Conservation (phyloP, 139 green algal genomes). For the Picochlorum sp. region DNA sequence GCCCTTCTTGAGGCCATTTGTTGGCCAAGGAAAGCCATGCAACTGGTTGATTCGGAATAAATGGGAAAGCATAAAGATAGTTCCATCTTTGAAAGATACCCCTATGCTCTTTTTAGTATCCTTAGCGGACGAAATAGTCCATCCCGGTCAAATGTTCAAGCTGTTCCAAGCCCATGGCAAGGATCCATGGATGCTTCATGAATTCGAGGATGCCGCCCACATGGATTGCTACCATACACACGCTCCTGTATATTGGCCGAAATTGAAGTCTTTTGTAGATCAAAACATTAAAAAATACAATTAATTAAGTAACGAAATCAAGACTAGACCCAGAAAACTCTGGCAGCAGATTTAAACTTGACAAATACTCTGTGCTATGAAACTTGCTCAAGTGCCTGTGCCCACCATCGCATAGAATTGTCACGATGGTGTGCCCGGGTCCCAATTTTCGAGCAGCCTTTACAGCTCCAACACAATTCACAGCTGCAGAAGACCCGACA, state of each 20-base stretch:
- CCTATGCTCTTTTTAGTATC: constrained; percentile 66
- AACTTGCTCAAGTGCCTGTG: constrained; percentile 82
- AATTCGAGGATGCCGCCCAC: constrained; percentile 45
- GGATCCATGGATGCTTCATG: constrained; percentile 21
- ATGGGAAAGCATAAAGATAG: constrained; percentile 54
- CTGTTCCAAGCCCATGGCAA: constrained; percentile 30
- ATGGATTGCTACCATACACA: constrained; percentile 65
- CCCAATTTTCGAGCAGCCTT: constrained; percentile 69
- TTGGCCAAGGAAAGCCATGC: constrained; percentile 33
- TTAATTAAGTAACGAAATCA: constrained; percentile 13
- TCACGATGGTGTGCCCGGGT: constrained; percentile 80
- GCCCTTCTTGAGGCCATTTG: constrained; percentile 40
- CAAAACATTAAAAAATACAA: not conserved
- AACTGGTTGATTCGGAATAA: constrained; percentile 86
- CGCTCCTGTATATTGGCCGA: constrained; percentile 53
- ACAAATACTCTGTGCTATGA: constrained; percentile 68
- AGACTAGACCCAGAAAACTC: constrained; percentile 3
- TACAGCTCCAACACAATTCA: constrained; percentile 87
- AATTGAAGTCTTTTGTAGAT: constrained; percentile 21
- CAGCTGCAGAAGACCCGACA: constrained; percentile 67
- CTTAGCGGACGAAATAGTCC: constrained; percentile 24
- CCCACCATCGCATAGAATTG: constrained; percentile 83
- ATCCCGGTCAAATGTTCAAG: constrained; percentile 45
- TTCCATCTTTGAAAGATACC: constrained; percentile 31
- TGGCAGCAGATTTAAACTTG: constrained; percentile 26